These are phyloP conservation scores for Olyra latifolia DNA, from an alignment of 176 grass and related monocot species.

Conservation along the genomic window DNA sequence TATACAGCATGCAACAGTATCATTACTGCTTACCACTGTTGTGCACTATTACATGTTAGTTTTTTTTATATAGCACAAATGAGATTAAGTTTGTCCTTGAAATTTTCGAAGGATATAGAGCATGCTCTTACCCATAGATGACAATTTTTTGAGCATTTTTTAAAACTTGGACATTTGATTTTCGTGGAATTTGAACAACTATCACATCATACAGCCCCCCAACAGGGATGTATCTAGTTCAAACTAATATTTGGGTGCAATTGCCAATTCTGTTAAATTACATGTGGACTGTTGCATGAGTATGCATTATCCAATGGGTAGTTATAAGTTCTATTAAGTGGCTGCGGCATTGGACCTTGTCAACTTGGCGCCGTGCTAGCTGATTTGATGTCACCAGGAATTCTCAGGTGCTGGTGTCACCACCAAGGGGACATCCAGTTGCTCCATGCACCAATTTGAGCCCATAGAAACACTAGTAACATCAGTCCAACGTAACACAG, in stretches of 20 bases:
- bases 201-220: no score
- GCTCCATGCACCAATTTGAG: neutral
- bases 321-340: neutral
- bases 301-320: neutral
- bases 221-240: neutral
- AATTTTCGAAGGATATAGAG: no score
- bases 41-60: no score
- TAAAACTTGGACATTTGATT: no score
- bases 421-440: neutral
- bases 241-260: conserved; percentile 12
- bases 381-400: neutral
- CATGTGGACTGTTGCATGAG: neutral
- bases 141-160: no score
- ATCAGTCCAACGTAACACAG: neutral
- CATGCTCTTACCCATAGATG: no score
- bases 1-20: no score
- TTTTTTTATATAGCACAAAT: no score
- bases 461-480: neutral
- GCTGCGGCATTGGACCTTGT: neutral
- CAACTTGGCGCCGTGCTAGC: neutral
- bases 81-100: no score
- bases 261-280: neutral
- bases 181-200: no score
- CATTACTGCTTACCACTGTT: no score
- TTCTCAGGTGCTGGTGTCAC: neutral